Evolutionary conservation across 2,329 filamentous ascomycete genomes (phyloP), one percentile per base, ranked within the genome.

Genomic region (Penicillium sp.): DNA sequence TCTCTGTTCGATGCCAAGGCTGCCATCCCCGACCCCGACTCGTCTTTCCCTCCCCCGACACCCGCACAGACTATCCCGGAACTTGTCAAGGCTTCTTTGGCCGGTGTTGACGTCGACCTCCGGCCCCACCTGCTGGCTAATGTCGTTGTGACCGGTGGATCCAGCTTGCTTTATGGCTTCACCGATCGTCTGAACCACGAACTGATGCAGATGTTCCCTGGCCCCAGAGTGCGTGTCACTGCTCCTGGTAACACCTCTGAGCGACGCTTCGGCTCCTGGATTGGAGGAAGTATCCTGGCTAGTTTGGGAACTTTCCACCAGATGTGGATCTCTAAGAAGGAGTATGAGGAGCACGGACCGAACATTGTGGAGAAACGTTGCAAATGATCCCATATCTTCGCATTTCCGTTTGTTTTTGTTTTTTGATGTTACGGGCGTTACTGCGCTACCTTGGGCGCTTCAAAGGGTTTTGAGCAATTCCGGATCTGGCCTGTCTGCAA

Each of bases 241-340:
- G 91, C 94, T 0, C 88, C 92, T 0, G 90, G 91, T 18, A 85
- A 93, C 66, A 89, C 89, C 0, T 89, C 88, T 37, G 95, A 99
- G 81, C 81, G 95, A 52, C 89, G 92, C 63, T 97, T 96, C 74
- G 92, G 90, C 22, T 87, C 90, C 48, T 99, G 94, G 93, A 92
- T 99, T 64, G 94, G 95, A 45, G 94, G 94, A 44, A 97, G 92
- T 76, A 97, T 99, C 66, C 79, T 99, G 64, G 92, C 90, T 7
- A 97, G 92, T 75, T 76, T 99, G 77, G 95, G 95, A 10, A 96
- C 92, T 14, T 99, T 99, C 78, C 94, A 99, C 78, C 94, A 99
- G 80, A 93, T 99, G 89, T 99, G 94, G 94, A 95, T 99, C 66
- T 93, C 89, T 24, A 90, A 87, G 75, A 96, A 96, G 81, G 94